Conservation (phyloP, 2,329 filamentous ascomycete genomes). For the Epichloe gansuensis region DNA sequence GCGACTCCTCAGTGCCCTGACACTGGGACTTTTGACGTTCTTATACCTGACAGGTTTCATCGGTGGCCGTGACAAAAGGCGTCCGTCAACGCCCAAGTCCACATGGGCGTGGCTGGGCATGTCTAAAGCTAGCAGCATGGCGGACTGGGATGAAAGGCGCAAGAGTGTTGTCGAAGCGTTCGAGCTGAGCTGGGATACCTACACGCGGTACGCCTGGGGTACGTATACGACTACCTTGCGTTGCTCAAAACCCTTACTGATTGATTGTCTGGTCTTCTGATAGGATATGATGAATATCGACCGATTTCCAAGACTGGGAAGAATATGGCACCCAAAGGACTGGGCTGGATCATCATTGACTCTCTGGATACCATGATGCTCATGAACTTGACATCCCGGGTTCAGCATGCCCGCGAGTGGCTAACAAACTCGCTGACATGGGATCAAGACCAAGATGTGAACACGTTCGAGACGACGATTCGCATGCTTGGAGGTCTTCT, state of each 20-base stretch:
- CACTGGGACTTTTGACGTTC: conserved; percentile 42
- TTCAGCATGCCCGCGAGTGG: conserved; percentile 82
- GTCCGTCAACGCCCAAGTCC: conserved; percentile 22
- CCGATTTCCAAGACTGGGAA: conserved; percentile 67
- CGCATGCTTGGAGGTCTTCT: conserved; percentile 91
- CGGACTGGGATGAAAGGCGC: conserved; percentile 67
- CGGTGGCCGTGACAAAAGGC: conserved; percentile 18
- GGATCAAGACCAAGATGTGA: conserved; percentile 89
- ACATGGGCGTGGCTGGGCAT: conserved; percentile 46
- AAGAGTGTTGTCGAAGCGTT: conserved; percentile 83
- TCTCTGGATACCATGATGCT: conserved; percentile 92
- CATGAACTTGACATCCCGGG: conserved; percentile 86
- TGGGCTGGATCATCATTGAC: conserved; percentile 98
- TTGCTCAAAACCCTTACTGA: conserved; percentile 14
- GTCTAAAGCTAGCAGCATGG: conserved; percentile 31
- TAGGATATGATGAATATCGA: conserved; percentile 75
- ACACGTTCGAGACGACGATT: conserved; percentile 95
- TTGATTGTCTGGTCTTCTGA: conserved; percentile 5
- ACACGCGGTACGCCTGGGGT: conserved; percentile 92
- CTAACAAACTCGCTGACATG: conserved; percentile 69
- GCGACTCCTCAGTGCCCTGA: conserved; percentile 39
- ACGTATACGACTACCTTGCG: conserved; percentile 21
- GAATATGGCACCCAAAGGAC: conserved; percentile 76
- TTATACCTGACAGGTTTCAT: conserved; percentile 63
- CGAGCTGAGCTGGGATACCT: conserved; percentile 81